Evolutionary conservation across 352 stramenopile genomes (phyloP).

Genomic region (Globisporangium okanoganense): DNA sequence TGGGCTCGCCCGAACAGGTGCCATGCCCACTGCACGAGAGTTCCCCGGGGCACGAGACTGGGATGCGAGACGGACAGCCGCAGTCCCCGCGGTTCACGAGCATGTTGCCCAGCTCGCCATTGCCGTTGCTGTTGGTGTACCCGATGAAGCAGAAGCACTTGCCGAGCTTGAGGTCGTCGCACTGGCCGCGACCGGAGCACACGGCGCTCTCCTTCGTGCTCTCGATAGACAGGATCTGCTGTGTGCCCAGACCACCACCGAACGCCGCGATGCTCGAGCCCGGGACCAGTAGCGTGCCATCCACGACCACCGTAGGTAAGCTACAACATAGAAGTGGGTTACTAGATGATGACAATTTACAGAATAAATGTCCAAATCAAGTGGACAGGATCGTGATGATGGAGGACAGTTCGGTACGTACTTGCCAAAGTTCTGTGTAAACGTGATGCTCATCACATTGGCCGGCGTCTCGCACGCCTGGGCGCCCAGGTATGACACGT

Average conservation of each 20-base stretch:
- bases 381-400: not conserved
- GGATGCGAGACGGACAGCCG: constrained; percentile 49
- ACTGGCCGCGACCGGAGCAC: constrained; percentile 64
- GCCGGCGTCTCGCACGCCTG: constrained; percentile 57
- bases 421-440: constrained; percentile 81
- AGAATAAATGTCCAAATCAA: not conserved
- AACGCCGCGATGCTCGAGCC: constrained; percentile 31
- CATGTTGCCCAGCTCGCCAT: constrained; percentile 37
- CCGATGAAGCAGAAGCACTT: constrained; percentile 57
- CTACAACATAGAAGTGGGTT: constrained; percentile 22
- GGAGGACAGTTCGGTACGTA: constrained; percentile 25
- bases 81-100: constrained; percentile 65
- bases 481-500: constrained; percentile 46
- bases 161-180: constrained; percentile 54
- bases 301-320: constrained; percentile 50
- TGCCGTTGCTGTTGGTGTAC: constrained; percentile 64
- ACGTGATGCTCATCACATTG: constrained; percentile 67
- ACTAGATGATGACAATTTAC: not conserved
- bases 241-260: constrained; percentile 20
- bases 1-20: constrained; percentile 47
- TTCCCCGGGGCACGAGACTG: constrained; percentile 60
- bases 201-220: constrained; percentile 66
- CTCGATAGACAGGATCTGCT: constrained; percentile 34
- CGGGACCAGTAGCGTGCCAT: constrained; percentile 24
- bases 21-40: constrained; percentile 77